Evolutionary conservation across 2,329 filamentous ascomycete species (phyloP).

Genomic region (Chaetomium sp.): DNA sequence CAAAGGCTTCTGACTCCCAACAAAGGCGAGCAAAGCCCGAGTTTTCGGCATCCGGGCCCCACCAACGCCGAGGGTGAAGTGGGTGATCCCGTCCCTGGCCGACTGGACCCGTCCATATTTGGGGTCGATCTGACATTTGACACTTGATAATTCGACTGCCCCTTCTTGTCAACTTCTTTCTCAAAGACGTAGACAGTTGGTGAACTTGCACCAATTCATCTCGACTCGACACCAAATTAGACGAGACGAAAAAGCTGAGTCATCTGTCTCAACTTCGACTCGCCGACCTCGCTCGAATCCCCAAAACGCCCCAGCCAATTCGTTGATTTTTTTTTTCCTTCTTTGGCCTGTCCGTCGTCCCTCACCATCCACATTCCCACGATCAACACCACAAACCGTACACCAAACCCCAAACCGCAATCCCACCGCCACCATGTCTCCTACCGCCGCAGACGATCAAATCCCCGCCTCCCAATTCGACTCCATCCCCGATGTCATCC

Average conservation of each 20-base stretch:
- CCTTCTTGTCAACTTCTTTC: neutral
- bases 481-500: slow-evolving; percentile 57
- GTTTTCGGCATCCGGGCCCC: slow-evolving; percentile 15
- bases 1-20: too few species aligned
- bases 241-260: neutral
- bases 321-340: too few species aligned
- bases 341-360: neutral
- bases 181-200: neutral
- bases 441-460: slow-evolving; percentile 28
- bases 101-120: slow-evolving; percentile 5
- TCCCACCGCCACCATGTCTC: slow-evolving; percentile 39
- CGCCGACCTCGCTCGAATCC: neutral
- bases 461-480: slow-evolving; percentile 53
- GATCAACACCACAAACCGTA: neutral
- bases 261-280: neutral
- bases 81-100: slow-evolving; percentile 2
- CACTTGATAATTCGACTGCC: neutral
- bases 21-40: slow-evolving; percentile 1
- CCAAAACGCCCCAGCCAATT: too few species aligned
- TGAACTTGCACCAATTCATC: neutral
- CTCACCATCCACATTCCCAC: neutral
- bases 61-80: slow-evolving; percentile 11
- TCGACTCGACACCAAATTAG: neutral
- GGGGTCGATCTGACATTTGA: slow-evolving; percentile 8
- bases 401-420: neutral